Percentiles rank a stretch among this genome's conserved stretches.
phyloP scores from a whole-genome alignment of 2,329 filamentous ascomycete genomes.

The Sporothrix inflata region DNA sequence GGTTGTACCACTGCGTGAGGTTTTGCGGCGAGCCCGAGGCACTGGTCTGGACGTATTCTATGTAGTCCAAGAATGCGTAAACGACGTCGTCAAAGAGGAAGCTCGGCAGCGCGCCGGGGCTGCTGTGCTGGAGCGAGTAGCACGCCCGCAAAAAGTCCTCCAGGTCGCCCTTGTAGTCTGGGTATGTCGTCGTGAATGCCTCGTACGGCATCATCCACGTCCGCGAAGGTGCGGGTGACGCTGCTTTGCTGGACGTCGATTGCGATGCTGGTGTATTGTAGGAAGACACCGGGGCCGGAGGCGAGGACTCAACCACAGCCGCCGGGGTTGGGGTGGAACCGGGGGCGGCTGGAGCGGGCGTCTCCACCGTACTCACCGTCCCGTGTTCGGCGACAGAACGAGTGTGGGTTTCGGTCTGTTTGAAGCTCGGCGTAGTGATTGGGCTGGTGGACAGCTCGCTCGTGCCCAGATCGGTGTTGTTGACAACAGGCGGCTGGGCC shows the following conservation, averaged over 20 bases:
- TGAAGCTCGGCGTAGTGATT: not conserved
- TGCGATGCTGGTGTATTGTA: not conserved
- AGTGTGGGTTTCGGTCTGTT: not conserved
- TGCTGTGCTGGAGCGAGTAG: constrained; percentile 46
- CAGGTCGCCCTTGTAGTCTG: constrained; percentile 46
- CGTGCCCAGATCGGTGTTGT: not conserved
- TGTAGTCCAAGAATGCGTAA: constrained; percentile 48
- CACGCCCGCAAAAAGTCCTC: constrained; percentile 51
- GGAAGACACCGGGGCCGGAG: not conserved
- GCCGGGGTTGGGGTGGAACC: not conserved
- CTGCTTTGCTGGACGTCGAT: not conserved
- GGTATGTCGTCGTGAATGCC: constrained; percentile 49
- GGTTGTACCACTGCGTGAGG: constrained; percentile 48
- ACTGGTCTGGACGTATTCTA: constrained; percentile 44
- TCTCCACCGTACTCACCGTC: not conserved
- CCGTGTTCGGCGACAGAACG: not conserved
- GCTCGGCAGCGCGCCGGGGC: constrained; percentile 43
- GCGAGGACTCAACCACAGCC: not conserved
- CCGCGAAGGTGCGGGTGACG: not conserved
- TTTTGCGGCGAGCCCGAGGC: constrained; percentile 7
- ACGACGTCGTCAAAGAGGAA: constrained; percentile 60
- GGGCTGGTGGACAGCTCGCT: constrained; percentile 12
- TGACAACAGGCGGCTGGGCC: not conserved
- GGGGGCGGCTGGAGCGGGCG: not conserved
- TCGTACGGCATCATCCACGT: constrained; percentile 40